phyloP scores from a whole-genome alignment of 116 monocot genomes.

The Trichopus zeylanicus region DNA sequence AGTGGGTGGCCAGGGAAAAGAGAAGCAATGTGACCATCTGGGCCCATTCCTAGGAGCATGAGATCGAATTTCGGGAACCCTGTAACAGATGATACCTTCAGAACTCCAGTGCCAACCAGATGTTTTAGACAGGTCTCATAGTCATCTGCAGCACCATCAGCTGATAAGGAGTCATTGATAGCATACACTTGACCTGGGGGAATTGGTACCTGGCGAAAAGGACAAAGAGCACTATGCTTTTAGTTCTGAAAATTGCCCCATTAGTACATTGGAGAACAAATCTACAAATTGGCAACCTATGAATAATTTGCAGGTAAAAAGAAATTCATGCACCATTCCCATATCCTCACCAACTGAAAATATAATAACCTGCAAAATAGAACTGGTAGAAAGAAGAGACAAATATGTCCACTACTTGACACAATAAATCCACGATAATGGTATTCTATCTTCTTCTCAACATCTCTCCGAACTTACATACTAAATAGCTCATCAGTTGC shows the following conservation, averaged over 20 bases:
- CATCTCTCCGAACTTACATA: too few species aligned
- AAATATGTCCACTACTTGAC: too few species aligned
- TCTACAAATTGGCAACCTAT: too few species aligned
- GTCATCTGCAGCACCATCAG: conserved; percentile 78
- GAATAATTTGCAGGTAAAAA: too few species aligned
- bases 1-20: conserved; percentile 8
- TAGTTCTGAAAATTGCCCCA: background rate
- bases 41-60: conserved; percentile 13
- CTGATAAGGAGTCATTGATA: conserved; percentile 65
- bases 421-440: too few species aligned
- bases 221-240: background rate
- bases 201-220: conserved; percentile 63
- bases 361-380: too few species aligned
- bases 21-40: conserved; percentile 11
- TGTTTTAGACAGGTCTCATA: conserved; percentile 61
- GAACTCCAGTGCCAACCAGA: conserved; percentile 7
- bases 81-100: background rate
- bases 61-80: conserved; percentile 11
- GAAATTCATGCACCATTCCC: too few species aligned
- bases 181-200: conserved; percentile 70
- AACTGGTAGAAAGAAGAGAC: too few species aligned
- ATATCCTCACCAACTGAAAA: too few species aligned
- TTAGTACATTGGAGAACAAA: background rate
- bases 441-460: too few species aligned
- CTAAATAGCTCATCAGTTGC: too few species aligned